phyloP scores from a whole-genome alignment of 495 filamentous ascomycete species.

The Tuber aestivum region DNA sequence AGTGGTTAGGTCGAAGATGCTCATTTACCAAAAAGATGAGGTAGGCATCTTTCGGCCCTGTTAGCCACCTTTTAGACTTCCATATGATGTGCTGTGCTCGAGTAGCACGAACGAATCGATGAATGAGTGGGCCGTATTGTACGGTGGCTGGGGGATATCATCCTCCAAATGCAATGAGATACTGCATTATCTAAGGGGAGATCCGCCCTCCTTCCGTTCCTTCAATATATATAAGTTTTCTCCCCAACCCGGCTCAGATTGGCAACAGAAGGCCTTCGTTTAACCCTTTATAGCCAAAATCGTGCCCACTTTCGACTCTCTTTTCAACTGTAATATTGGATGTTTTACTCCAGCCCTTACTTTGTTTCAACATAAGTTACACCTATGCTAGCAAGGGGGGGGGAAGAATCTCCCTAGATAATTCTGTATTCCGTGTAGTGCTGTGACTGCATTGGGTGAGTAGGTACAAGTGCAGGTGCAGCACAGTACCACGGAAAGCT shows the following conservation, averaged over 20 bases:
- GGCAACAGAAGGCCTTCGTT: neutral
- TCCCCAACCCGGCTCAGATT: neutral
- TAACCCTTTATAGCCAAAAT: neutral
- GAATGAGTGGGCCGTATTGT: neutral
- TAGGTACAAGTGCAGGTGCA: no score
- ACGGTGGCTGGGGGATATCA: neutral
- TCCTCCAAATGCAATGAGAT: neutral
- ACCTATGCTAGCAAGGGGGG: no score
- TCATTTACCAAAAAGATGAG: neutral
- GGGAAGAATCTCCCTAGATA: no score
- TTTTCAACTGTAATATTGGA: no score
- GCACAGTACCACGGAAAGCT: no score
- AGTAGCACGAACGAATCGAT: neutral
- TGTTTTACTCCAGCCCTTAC: no score
- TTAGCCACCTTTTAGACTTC: neutral
- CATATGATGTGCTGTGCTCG: neutral
- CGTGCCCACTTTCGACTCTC: no score
- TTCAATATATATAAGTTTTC: neutral
- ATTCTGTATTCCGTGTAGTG: no score
- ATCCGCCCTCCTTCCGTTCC: neutral
- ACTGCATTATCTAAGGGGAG: neutral
- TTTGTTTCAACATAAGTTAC: no score
- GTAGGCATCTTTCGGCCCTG: neutral
- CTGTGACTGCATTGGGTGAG: no score
- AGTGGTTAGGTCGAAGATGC: no score